Conservation (phyloP, 495 filamentous ascomycete genomes). For the Penicillium fimorum region DNA sequence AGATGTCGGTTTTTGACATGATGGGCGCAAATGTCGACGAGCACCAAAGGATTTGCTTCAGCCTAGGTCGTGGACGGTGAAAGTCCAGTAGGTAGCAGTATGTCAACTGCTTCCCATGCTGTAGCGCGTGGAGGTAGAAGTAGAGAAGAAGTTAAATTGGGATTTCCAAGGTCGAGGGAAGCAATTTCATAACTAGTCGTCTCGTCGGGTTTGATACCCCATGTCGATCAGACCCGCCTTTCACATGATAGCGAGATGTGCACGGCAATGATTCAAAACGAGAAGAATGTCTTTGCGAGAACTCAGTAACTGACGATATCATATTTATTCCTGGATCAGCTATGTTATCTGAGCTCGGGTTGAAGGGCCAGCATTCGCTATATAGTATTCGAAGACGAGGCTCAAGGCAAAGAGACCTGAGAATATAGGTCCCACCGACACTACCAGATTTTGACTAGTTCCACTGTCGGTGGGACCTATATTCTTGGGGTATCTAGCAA, state of each 20-base stretch:
- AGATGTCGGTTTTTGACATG: constrained; percentile 29
- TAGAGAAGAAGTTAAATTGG: not conserved
- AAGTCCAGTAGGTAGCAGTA: not conserved
- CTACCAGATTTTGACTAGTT: too few species aligned
- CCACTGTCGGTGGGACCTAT: too few species aligned
- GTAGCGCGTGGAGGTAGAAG: not conserved
- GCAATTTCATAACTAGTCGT: not conserved
- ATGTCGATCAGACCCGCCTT: constrained; percentile 6
- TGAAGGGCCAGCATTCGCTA: not conserved
- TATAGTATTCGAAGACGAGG: not conserved
- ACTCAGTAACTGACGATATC: not conserved
- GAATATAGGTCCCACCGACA: too few species aligned
- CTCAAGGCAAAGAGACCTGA: not conserved
- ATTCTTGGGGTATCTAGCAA: not conserved
- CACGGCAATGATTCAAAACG: not conserved
- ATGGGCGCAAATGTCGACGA: not conserved
- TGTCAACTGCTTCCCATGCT: not conserved
- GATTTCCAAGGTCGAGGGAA: not conserved
- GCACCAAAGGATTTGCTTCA: not conserved
- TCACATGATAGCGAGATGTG: not conserved
- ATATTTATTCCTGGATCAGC: not conserved
- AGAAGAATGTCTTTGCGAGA: not conserved
- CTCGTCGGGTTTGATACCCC: not conserved
- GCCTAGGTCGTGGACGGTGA: not conserved
- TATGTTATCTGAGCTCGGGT: not conserved